Evolutionary conservation across 2,329 filamentous ascomycete genomes (phyloP), one percentile per base, ranked within the genome.

Genomic region (Botrytis deweyae): DNA sequence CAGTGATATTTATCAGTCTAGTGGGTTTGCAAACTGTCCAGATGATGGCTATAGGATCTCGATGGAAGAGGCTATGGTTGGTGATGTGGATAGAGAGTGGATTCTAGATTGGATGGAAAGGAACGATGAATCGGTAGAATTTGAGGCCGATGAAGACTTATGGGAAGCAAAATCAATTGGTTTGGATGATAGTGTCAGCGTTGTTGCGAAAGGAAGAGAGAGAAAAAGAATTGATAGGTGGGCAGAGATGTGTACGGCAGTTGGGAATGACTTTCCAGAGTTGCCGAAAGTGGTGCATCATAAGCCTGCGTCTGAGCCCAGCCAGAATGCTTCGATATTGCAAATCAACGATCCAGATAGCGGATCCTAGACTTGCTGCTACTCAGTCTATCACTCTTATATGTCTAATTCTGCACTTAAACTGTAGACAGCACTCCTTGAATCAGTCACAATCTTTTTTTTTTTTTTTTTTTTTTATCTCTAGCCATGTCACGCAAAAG

Each of bases 41-140:
- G 72, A 78, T 38, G 77, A 78, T 55, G 77, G 76, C 9, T 78
- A 78, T 62, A 67, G 62, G n/a, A 65, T 72, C 20, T 78, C 76
- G 1, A 66, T 74, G 29, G 77, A 78, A 64, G 58, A 63, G 14
- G 71, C 70, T 12, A 72, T 72, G 22, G 68, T 75, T 18, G 25
- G n/a, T 4, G 18, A 69, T 22, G 71, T 77, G 9, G 76, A 78
- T 70, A 72, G 75, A 10, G 65, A 64, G 20, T 40, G 62, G 29
- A 77, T 78, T 36, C 29, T 75, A n/a, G 70, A 40, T 10, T 78
- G 76, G 77, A 73, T 78, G 55, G 38, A 72, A 6, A n/a, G 46
- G 7, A n/a, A 73, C 22, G 61, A 70, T 40, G 70, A 75, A 22
- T 52, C 20, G 4, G 3, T 40, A 12, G 33, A 38, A 20, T 38